phyloP scores from a whole-genome alignment of 2,329 filamentous ascomycete genomes.

The Nannizziopsis barbatae region DNA sequence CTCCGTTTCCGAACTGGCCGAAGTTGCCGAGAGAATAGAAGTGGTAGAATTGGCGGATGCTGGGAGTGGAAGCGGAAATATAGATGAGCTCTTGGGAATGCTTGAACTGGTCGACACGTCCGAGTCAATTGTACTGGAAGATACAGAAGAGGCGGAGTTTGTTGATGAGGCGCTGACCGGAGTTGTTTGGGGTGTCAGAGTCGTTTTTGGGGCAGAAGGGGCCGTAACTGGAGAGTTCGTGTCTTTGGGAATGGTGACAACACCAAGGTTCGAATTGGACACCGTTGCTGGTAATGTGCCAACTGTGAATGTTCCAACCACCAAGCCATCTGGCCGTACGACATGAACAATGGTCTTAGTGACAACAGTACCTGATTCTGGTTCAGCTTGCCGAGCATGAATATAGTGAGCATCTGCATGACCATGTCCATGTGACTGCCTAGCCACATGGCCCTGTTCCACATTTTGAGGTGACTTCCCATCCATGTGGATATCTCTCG shows the following conservation, averaged over 20 bases:
- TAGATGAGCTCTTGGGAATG: neutral
- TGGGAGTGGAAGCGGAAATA: neutral
- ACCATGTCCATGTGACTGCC: neutral
- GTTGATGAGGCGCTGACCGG: neutral
- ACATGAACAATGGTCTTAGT: conserved; percentile 19
- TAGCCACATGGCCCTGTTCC: neutral
- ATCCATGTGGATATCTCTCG: neutral
- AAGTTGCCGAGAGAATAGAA: neutral
- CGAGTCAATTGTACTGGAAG: neutral
- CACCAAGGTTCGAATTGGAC: conserved; percentile 18
- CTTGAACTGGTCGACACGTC: neutral
- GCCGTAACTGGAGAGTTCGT: conserved; percentile 12
- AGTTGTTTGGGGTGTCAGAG: neutral
- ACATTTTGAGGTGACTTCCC: neutral
- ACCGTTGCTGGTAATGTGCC: conserved; percentile 19
- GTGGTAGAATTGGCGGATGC: neutral
- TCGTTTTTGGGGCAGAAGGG: neutral
- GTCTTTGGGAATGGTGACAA: conserved; percentile 19
- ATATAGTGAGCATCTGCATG: neutral
- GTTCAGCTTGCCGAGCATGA: conserved; percentile 9
- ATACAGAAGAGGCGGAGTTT: neutral
- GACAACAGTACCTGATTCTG: conserved; percentile 13
- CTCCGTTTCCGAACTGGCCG: no score
- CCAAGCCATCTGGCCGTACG: conserved; percentile 19
- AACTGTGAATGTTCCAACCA: conserved; percentile 18